A percentile compares a stretch with the other conserved stretches of the same genome.
phyloP scores from a whole-genome alignment of 768 basidiomycete species.

The Leccinellum albellum region DNA sequence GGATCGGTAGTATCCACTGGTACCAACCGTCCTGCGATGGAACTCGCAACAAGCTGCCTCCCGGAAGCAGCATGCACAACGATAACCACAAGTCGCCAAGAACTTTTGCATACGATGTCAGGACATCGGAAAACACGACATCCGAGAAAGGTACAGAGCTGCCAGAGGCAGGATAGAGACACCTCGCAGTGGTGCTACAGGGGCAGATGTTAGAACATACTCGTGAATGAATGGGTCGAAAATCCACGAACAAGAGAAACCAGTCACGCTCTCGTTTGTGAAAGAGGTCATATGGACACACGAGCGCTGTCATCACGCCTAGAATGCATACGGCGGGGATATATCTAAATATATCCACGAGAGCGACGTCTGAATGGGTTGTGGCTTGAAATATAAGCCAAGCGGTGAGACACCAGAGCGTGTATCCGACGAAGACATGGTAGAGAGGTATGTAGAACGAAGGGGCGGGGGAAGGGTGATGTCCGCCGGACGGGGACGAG shows the following conservation, averaged over 20 bases:
- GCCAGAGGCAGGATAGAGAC: conserved; percentile 59
- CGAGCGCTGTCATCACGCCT: conserved; percentile 49
- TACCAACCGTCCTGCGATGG: conserved; percentile 60
- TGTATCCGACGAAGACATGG: conserved; percentile 59
- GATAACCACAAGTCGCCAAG: conserved; percentile 93
- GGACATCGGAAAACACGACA: conserved; percentile 89
- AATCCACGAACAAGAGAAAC: conserved; percentile 66
- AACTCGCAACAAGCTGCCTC: conserved; percentile 66
- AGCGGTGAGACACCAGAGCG: conserved; percentile 54
- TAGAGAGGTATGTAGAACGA: conserved; percentile 61
- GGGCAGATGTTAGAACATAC: background rate
- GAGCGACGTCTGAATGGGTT: conserved; percentile 51
- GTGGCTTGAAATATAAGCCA: conserved; percentile 68
- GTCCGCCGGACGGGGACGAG: conserved; percentile 19
- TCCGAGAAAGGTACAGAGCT: conserved; percentile 82
- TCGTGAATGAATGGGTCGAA: background rate
- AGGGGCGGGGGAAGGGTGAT: conserved; percentile 22
- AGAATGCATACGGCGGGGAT: conserved; percentile 69
- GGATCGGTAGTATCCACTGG: conserved; percentile 73
- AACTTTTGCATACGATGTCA: conserved; percentile 96
- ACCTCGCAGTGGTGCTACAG: conserved; percentile 67
- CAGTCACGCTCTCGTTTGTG: conserved; percentile 70
- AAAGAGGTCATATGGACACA: conserved; percentile 66
- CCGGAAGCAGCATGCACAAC: conserved; percentile 78
- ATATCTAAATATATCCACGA: conserved; percentile 74